Evolutionary conservation across 73 alveolate genomes (phyloP).

Genomic region (Paramecium tetraurelia): DNA sequence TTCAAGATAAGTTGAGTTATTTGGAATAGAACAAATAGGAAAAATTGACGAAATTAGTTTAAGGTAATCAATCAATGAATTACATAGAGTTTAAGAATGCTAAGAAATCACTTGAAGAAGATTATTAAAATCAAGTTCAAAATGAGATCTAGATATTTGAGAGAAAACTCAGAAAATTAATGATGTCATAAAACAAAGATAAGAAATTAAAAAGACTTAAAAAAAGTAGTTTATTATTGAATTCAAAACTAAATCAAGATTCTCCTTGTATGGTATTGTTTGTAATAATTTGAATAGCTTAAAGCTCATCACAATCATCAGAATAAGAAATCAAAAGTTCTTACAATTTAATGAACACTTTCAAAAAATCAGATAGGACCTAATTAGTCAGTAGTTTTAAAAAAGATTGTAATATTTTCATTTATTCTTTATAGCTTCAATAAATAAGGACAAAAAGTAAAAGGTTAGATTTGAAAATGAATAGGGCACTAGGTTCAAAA

Average conservation of each 20-base stretch:
- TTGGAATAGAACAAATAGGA: not conserved
- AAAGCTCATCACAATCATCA: constrained; percentile 2
- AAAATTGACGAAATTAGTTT: not conserved
- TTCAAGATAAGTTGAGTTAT: not conserved
- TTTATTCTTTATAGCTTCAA: not conserved
- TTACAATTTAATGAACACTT: not conserved
- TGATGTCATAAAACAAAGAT: not conserved
- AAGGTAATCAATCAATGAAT: not conserved
- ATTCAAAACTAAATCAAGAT: not conserved
- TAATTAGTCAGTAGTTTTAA: constrained; percentile 35
- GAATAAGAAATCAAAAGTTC: not conserved
- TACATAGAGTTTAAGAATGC: not conserved
- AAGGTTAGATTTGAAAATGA: constrained; percentile 26
- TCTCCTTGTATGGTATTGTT: constrained; percentile 22
- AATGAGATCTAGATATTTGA: constrained; percentile 6
- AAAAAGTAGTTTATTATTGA: not conserved
- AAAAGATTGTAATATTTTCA: not conserved
- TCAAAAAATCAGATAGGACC: not conserved
- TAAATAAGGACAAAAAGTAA: not conserved
- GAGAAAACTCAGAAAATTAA: not conserved
- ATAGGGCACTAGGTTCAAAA: not conserved
- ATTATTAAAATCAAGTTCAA: not conserved
- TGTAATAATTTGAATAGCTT: constrained; percentile 17
- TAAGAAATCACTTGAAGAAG: not conserved
- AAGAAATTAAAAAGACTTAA: not conserved